phyloP scores from a whole-genome alignment of 106 monocot genomes.

The Xerophyta viscosa region DNA sequence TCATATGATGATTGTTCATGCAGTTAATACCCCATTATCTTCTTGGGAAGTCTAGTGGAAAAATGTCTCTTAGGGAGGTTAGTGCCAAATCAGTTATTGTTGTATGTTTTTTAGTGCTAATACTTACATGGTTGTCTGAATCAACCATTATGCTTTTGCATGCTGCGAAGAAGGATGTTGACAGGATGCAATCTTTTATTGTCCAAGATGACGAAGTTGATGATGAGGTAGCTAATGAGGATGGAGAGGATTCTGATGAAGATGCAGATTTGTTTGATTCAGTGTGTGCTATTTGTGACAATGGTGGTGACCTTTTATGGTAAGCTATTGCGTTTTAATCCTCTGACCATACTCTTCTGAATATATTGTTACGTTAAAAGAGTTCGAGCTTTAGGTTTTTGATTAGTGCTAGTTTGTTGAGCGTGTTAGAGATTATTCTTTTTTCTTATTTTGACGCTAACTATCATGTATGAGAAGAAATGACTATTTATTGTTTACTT shows the following conservation, averaged over 20 bases:
- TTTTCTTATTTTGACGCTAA: too few species aligned
- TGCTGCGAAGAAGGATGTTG: slow-evolving; percentile 7
- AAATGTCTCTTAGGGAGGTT: slow-evolving; percentile 13
- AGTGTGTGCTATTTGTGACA: slow-evolving; percentile 58
- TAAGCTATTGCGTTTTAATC: slow-evolving; percentile 5
- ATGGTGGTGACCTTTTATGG: slow-evolving; percentile 61
- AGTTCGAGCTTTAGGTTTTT: too few species aligned
- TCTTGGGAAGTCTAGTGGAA: slow-evolving; percentile 14
- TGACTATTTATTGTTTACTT: too few species aligned
- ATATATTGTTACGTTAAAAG: too few species aligned
- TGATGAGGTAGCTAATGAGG: slow-evolving; percentile 3
- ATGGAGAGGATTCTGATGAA: slow-evolving; percentile 25
- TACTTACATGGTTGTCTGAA: too few species aligned
- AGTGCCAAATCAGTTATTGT: slow-evolving; percentile 8
- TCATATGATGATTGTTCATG: slow-evolving; percentile 4
- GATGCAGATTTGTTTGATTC: slow-evolving; percentile 40
- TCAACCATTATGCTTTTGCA: slow-evolving; percentile 7
- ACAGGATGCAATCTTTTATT: slow-evolving; percentile 17
- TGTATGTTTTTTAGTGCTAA: too few species aligned
- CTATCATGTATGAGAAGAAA: too few species aligned
- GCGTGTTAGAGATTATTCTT: too few species aligned
- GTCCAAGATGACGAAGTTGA: slow-evolving; percentile 25
- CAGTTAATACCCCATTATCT: slow-evolving; percentile 19
- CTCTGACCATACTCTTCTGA: neutral
- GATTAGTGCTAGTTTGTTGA: too few species aligned